A percentile compares a stretch with the other conserved stretches of the same genome.
phyloP scores from a whole-genome alignment of 2,329 filamentous ascomycete species.

The Alternaria panax region DNA sequence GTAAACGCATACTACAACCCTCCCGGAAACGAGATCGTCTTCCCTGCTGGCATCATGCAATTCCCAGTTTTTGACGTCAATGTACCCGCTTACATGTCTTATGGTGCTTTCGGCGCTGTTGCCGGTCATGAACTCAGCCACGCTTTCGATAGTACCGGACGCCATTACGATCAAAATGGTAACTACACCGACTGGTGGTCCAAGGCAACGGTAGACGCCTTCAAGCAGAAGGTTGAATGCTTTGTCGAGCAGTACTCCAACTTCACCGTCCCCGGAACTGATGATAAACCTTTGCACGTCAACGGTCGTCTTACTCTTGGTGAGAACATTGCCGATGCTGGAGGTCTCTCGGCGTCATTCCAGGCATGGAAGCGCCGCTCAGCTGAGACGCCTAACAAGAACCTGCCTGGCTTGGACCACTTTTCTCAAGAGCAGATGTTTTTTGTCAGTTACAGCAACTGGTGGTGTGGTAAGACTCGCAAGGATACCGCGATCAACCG shows the following conservation, averaged over 20 bases:
- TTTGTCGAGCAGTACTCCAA: slow-evolving; percentile 73
- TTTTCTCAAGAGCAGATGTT: slow-evolving; percentile 75
- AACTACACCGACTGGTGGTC: slow-evolving; percentile 74
- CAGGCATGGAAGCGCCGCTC: slow-evolving; percentile 70
- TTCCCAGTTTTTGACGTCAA: slow-evolving; percentile 69
- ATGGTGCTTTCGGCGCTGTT: slow-evolving; percentile 73
- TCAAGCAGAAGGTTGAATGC: slow-evolving; percentile 67
- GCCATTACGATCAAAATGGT: slow-evolving; percentile 70
- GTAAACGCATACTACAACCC: slow-evolving; percentile 71
- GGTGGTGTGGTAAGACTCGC: slow-evolving; percentile 71
- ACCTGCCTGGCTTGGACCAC: slow-evolving; percentile 63
- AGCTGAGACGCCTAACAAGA: slow-evolving; percentile 55
- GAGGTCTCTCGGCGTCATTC: slow-evolving; percentile 69
- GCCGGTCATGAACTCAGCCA: slow-evolving; percentile 75
- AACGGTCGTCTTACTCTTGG: slow-evolving; percentile 70
- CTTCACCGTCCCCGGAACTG: slow-evolving; percentile 64
- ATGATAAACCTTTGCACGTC: slow-evolving; percentile 66
- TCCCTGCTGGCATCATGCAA: slow-evolving; percentile 74
- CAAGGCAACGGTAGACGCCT: slow-evolving; percentile 64
- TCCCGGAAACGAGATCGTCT: slow-evolving; percentile 71
- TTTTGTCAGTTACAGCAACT: slow-evolving; percentile 70
- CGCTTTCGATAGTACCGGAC: slow-evolving; percentile 71
- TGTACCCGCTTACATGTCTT: slow-evolving; percentile 70
- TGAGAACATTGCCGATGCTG: slow-evolving; percentile 76
- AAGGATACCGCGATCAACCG: slow-evolving; percentile 64